Percentiles rank a stretch among this genome's conserved stretches.
These are phyloP conservation scores for Colletotrichum camelliae DNA, from an alignment of 2,329 filamentous ascomycete species.

Conservation along the genomic window DNA sequence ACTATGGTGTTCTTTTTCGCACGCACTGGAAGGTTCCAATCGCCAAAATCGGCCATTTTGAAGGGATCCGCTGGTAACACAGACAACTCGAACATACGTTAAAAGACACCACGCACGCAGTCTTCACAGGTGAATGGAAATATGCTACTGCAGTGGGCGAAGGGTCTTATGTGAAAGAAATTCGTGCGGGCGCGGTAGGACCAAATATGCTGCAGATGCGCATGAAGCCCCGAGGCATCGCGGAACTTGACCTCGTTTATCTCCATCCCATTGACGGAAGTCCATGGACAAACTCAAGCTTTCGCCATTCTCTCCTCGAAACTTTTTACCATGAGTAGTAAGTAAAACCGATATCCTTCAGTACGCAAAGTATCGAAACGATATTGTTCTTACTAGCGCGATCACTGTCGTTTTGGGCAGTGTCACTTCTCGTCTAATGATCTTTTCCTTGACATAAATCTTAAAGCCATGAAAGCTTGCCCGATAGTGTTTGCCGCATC, in stretches of 20 bases:
- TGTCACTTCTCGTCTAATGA: too few species aligned
- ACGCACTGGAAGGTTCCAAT: not conserved
- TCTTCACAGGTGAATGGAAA: too few species aligned
- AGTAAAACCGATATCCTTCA: not conserved
- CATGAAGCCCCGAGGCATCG: not conserved
- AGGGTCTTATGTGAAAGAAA: not conserved
- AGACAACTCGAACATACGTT: too few species aligned
- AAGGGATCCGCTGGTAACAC: not conserved
- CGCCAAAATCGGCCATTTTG: not conserved
- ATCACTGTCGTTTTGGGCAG: too few species aligned
- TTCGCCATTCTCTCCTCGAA: not conserved
- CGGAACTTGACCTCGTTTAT: not conserved
- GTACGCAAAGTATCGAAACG: not conserved
- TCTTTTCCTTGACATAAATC: too few species aligned
- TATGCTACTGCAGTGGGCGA: not conserved
- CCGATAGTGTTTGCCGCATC: too few species aligned
- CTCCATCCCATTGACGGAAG: not conserved
- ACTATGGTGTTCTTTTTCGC: slow-evolving; percentile 26
- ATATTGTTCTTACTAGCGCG: too few species aligned
- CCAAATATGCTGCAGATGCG: not conserved
- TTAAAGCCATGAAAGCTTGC: too few species aligned
- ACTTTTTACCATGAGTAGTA: not conserved
- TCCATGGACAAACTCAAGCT: not conserved
- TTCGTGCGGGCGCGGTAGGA: not conserved
- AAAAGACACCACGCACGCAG: too few species aligned